Conservation (phyloP, 139 green algal species). For the Chlamydomonas asymmetrica region DNA sequence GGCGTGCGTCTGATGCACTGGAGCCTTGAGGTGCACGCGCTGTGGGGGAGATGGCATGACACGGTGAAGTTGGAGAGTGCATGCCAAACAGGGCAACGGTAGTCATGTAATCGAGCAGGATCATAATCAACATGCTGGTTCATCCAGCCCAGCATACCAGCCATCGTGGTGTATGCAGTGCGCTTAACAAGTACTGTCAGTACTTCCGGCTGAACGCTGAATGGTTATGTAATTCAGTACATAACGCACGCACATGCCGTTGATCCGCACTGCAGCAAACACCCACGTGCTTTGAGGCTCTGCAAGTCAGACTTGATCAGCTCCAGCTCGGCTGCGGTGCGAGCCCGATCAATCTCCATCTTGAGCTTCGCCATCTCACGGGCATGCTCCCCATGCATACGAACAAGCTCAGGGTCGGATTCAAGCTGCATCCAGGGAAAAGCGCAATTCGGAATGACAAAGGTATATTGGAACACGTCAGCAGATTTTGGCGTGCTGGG, state of each 20-base stretch:
- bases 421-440: no score
- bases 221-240: neutral
- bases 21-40: neutral
- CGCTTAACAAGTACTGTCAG: no score
- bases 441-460: neutral
- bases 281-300: neutral
- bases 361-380: slow-evolving; percentile 44
- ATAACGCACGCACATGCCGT: neutral
- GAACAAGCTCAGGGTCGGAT: slow-evolving; percentile 21
- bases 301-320: slow-evolving; percentile 11
- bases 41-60: no score
- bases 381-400: slow-evolving; percentile 5
- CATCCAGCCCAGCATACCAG: neutral
- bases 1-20: neutral
- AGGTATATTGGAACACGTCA: no score
- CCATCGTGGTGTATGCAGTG: neutral
- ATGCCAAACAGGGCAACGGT: no score
- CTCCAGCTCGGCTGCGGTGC: slow-evolving; percentile 40
- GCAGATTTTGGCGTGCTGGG: neutral
- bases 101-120: no score
- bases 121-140: no score
- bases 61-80: no score
- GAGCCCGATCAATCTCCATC: slow-evolving; percentile 46
- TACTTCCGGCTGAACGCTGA: no score
- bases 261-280: neutral